phyloP scores from a whole-genome alignment of 2,329 filamentous ascomycete genomes.

The Monosporascus sp. region DNA sequence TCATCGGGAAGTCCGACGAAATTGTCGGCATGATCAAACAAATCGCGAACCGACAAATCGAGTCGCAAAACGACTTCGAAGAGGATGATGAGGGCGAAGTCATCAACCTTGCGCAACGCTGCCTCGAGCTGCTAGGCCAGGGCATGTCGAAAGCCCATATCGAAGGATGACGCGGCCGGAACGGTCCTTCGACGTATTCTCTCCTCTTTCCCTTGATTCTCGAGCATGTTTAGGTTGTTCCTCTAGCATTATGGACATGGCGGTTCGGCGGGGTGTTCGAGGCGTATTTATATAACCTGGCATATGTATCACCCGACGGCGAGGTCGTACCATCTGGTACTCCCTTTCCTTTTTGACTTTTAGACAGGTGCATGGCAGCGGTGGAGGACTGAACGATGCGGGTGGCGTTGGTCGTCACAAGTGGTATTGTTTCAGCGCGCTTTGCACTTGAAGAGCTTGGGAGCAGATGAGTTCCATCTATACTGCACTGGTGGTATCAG shows the following conservation, averaged over 20 bases:
- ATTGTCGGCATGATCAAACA: conserved; percentile 87
- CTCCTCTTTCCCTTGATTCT: conserved; percentile 23
- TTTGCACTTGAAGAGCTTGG: not conserved
- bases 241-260: conserved; percentile 30
- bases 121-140: conserved; percentile 78
- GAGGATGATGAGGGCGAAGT: conserved; percentile 93
- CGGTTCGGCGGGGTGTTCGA: conserved; percentile 37
- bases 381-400: conserved; percentile 9
- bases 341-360: conserved; percentile 17
- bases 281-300: conserved; percentile 35
- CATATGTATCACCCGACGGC: conserved; percentile 19
- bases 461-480: not conserved
- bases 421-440: conserved; percentile 5
- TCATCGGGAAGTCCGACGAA: conserved; percentile 85
- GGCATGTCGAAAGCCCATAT: conserved; percentile 73
- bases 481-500: not conserved
- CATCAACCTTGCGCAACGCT: conserved; percentile 83
- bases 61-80: conserved; percentile 78
- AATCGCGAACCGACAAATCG: conserved; percentile 84
- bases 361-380: conserved; percentile 25
- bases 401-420: conserved; percentile 15
- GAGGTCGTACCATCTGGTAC: conserved; percentile 6
- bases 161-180: conserved; percentile 54
- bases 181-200: conserved; percentile 6
- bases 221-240: conserved; percentile 21